These are phyloP conservation scores for Thalassiosira livingstoniorum DNA, from an alignment of 352 stramenopile genomes.

Conservation along the genomic window DNA sequence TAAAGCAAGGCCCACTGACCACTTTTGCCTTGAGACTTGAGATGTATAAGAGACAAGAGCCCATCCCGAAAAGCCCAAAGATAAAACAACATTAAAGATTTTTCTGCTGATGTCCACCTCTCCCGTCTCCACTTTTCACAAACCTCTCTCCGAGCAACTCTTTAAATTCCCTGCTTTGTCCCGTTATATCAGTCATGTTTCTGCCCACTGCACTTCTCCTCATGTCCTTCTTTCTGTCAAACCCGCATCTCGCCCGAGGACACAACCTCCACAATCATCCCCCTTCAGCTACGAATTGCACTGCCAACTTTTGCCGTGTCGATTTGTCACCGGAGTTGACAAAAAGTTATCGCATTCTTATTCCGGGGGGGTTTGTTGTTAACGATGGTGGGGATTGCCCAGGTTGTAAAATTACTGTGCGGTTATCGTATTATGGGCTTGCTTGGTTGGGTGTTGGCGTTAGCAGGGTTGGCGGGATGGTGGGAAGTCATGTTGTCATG, in stretches of 20 bases:
- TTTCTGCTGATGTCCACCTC: too few relatives aligned
- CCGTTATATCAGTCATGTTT: too few relatives aligned
- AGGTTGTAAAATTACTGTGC: constrained; percentile 45
- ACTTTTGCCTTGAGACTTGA: too few relatives aligned
- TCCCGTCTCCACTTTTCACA: too few relatives aligned
- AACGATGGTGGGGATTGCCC: background rate
- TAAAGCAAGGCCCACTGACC: too few relatives aligned
- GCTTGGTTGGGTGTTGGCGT: constrained; percentile 47
- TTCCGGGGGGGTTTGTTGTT: constrained; percentile 8
- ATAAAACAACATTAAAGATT: too few relatives aligned
- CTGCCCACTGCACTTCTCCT: background rate
- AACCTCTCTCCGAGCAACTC: too few relatives aligned
- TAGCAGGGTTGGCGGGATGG: constrained; percentile 31
- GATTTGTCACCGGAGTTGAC: constrained; percentile 17
- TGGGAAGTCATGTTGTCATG: constrained; percentile 46
- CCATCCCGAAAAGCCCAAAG: too few relatives aligned
- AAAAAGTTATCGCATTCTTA: constrained; percentile 34
- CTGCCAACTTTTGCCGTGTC: constrained; percentile 19
- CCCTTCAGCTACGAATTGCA: constrained; percentile 10
- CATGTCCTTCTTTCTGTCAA: background rate
- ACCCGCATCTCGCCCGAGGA: background rate
- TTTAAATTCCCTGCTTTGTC: too few relatives aligned
- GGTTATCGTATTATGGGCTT: constrained; percentile 33
- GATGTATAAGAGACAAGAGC: too few relatives aligned
- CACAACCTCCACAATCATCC: background rate